These are phyloP conservation scores for Boeremia lycopersici DNA, from an alignment of 2,329 filamentous ascomycete species.

Conservation along the genomic window DNA sequence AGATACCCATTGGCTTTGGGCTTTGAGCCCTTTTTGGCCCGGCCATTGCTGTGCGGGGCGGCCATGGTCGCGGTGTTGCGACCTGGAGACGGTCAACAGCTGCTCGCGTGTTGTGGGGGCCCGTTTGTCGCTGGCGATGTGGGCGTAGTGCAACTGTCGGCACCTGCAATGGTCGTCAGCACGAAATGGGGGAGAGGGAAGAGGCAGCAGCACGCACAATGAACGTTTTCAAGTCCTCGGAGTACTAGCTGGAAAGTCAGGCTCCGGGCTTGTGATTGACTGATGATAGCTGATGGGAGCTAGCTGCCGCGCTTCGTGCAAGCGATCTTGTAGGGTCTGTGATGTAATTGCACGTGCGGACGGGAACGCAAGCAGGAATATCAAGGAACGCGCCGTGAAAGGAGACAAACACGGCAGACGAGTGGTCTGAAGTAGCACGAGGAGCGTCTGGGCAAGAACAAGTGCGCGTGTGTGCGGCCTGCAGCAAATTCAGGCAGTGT, in stretches of 20 bases:
- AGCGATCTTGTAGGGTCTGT: constrained; percentile 14
- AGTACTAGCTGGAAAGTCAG: constrained; percentile 11
- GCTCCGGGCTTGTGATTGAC: constrained; percentile 20
- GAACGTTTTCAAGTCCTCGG: neutral
- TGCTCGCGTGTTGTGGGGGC: constrained; percentile 23
- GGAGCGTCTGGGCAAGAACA: neutral
- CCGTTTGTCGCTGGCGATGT: constrained; percentile 3
- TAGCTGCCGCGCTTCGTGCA: constrained; percentile 22
- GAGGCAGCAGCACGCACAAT: neutral
- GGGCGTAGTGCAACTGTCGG: constrained; percentile 4
- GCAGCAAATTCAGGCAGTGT: neutral
- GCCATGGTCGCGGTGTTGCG: constrained; percentile 40
- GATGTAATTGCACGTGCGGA: constrained; percentile 40
- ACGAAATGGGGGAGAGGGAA: neutral
- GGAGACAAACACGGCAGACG: constrained; percentile 1
- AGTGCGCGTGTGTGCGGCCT: neutral
- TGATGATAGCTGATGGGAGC: constrained; percentile 13
- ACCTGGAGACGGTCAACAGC: constrained; percentile 9
- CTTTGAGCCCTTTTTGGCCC: constrained; percentile 45
- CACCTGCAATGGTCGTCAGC: constrained; percentile 4
- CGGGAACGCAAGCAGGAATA: constrained; percentile 22
- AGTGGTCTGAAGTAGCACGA: neutral
- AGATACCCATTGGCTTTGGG: constrained; percentile 31
- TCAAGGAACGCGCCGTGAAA: constrained; percentile 14
- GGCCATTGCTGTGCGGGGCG: constrained; percentile 43